Evolutionary conservation across 2,329 filamentous ascomycete species (phyloP).

Genomic region (Colletotrichum horii): DNA sequence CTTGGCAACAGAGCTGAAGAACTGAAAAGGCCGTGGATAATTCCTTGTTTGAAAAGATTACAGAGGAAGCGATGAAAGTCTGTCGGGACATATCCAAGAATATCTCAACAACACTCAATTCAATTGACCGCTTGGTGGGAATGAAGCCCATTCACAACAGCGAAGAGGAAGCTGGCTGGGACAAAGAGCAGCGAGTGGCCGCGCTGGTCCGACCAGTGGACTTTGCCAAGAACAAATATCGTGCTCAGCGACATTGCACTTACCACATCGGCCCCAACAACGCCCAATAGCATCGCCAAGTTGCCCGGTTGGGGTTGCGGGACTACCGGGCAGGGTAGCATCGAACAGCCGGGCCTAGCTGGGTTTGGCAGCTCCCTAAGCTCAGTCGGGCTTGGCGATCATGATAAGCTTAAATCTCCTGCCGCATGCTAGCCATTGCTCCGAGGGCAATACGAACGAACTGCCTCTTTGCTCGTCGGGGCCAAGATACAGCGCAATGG

Average conservation of each 20-base stretch:
- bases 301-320: neutral
- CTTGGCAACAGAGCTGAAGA: neutral
- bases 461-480: constrained; percentile 7
- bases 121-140: neutral
- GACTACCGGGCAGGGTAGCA: constrained; percentile 13
- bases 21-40: neutral
- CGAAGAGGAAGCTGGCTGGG: neutral
- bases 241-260: neutral
- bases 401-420: constrained; percentile 24
- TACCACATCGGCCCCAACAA: neutral
- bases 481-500: neutral
- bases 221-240: neutral
- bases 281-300: neutral
- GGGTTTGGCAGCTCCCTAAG: constrained; percentile 17
- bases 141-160: neutral
- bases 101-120: neutral
- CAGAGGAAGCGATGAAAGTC: neutral
- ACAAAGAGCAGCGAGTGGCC: neutral
- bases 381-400: constrained; percentile 11
- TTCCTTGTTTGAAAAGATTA: neutral
- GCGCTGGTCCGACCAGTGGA: neutral
- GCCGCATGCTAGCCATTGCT: constrained; percentile 15
- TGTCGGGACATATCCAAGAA: neutral
- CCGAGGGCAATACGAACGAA: constrained; percentile 5
- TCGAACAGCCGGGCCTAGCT: constrained; percentile 15